phyloP scores from a whole-genome alignment of 202 grass and related monocot genomes.

The Zizania palustris region DNA sequence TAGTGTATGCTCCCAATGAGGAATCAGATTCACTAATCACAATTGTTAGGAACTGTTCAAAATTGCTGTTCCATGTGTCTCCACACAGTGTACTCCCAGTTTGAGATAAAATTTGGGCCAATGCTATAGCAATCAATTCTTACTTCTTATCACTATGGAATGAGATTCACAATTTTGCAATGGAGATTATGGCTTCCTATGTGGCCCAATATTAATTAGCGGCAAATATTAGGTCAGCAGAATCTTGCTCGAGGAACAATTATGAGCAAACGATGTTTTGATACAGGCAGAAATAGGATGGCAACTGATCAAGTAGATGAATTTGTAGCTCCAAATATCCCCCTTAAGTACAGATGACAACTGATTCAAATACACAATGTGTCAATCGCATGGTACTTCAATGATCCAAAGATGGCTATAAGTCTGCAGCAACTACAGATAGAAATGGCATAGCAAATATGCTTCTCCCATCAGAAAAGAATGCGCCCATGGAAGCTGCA shows the following conservation, averaged over 20 bases:
- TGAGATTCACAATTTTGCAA: conserved; percentile 30
- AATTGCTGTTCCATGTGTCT: conserved; percentile 15
- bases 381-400: conserved; percentile 32
- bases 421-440: conserved; percentile 4
- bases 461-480: not conserved
- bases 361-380: conserved; percentile 22
- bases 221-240: not conserved
- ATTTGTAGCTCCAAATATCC: conserved; percentile 34
- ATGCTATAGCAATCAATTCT: not conserved
- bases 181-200: not conserved
- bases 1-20: conserved; percentile 19
- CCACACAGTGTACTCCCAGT: conserved; percentile 25
- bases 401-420: conserved; percentile 23
- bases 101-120: conserved; percentile 1
- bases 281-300: conserved; percentile 10
- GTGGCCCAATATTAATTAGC: not conserved
- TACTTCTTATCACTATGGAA: conserved; percentile 11
- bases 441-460: conserved; percentile 15
- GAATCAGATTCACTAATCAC: conserved; percentile 43
- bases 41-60: conserved; percentile 4
- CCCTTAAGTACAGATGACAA: conserved; percentile 31
- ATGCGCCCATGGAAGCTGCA: not conserved
- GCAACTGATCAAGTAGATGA: not conserved
- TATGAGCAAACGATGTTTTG: not conserved
- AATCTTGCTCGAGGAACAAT: not conserved